These are phyloP conservation scores for Beauveria bassiana DNA, from an alignment of 2,329 filamentous ascomycete species.

Conservation along the genomic window DNA sequence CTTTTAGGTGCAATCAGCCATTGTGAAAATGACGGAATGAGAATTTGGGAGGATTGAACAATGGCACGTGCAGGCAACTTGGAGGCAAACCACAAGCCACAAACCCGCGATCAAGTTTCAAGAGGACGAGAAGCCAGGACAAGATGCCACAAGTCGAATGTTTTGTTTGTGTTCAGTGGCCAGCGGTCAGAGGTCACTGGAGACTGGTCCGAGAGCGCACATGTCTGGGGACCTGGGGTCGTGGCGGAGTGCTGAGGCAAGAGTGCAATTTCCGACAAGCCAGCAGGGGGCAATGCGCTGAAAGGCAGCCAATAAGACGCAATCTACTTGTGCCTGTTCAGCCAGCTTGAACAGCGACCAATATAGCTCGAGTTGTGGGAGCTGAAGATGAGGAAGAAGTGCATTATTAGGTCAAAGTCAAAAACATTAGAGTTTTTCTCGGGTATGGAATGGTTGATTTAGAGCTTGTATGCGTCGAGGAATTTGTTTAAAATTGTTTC, in stretches of 20 bases:
- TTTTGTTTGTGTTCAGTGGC: not conserved
- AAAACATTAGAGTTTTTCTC: too few species aligned
- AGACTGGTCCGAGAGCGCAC: not conserved
- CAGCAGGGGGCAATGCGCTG: not conserved
- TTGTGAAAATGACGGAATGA: not conserved
- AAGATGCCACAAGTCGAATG: slow-evolving; percentile 9
- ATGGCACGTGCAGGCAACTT: not conserved
- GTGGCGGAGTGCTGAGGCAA: not conserved
- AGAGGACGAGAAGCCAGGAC: not conserved
- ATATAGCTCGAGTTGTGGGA: not conserved
- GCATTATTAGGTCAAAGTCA: too few species aligned
- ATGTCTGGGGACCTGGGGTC: slow-evolving; percentile 1
- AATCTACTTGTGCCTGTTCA: too few species aligned
- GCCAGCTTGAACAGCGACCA: not conserved
- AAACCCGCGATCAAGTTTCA: slow-evolving; percentile 6
- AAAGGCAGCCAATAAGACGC: not conserved
- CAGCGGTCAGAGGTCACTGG: too few species aligned
- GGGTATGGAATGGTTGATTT: too few species aligned
- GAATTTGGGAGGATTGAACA: not conserved
- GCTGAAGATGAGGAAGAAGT: too few species aligned
- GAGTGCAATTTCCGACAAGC: slow-evolving; percentile 1
- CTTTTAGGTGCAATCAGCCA: slow-evolving; percentile 1
- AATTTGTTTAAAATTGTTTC: too few species aligned
- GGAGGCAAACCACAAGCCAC: not conserved
- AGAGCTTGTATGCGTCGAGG: too few species aligned